A percentile compares a stretch with the other conserved stretches of the same genome.
Conservation (phyloP, 352 stramenopile genomes). For the Thraustochytrium sp. region DNA sequence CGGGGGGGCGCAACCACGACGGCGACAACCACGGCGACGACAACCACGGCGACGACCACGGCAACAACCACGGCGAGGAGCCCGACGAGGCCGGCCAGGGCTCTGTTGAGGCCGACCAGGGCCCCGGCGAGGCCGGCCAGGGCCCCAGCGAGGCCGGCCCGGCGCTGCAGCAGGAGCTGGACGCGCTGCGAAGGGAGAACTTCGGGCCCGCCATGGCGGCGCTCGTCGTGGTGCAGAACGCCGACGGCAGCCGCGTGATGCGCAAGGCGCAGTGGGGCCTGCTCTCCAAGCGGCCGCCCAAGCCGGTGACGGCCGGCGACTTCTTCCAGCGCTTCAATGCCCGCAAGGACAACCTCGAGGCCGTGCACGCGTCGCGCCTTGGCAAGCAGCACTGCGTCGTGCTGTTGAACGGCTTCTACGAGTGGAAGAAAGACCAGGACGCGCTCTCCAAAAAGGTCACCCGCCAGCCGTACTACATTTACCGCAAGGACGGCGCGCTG, state of each 20-base stretch:
- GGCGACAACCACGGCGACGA: neutral
- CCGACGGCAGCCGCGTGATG: neutral
- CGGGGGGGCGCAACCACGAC: neutral
- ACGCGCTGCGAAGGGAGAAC: neutral
- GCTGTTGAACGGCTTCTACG: slow-evolving; percentile 78
- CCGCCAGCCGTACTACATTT: slow-evolving; percentile 81
- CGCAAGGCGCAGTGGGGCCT: slow-evolving; percentile 48
- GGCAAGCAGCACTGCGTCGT: slow-evolving; percentile 69
- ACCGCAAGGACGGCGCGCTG: slow-evolving; percentile 54
- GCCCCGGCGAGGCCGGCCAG: neutral
- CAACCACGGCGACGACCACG: neutral
- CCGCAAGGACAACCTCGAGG: slow-evolving; percentile 49
- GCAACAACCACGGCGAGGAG: neutral
- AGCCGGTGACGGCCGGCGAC: slow-evolving; percentile 44
- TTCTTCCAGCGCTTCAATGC: slow-evolving; percentile 54
- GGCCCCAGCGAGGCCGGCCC: neutral
- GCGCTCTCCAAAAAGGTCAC: slow-evolving; percentile 60
- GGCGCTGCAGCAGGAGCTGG: neutral
- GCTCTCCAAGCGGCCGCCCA: slow-evolving; percentile 44
- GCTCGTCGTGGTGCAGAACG: neutral
- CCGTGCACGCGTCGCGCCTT: slow-evolving; percentile 58
- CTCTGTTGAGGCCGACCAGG: neutral
- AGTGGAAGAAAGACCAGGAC: slow-evolving; percentile 70
- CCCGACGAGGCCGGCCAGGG: neutral
- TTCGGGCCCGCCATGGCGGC: slow-evolving; percentile 4